phyloP scores from a whole-genome alignment of 768 basidiomycete species.

The Cubamyces lactineus region DNA sequence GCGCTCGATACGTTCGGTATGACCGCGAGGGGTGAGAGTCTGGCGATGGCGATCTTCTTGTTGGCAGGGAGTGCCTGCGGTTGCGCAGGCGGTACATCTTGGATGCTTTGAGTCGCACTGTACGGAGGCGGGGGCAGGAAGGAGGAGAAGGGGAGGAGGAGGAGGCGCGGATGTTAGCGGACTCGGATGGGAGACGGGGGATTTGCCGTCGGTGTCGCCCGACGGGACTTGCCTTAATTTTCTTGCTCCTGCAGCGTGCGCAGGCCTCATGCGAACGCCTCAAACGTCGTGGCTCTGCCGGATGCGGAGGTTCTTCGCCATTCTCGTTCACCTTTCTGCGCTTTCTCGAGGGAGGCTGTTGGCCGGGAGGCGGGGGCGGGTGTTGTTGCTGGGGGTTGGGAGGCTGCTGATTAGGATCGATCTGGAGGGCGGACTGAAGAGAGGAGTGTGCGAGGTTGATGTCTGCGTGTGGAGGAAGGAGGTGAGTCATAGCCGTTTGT shows the following conservation, averaged over 20 bases:
- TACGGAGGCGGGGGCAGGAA: constrained; percentile 22
- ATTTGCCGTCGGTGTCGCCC: constrained; percentile 81
- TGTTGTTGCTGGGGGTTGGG: constrained; percentile 44
- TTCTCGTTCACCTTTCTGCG: constrained; percentile 62
- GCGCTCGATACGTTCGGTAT: constrained; percentile 81
- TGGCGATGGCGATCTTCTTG: constrained; percentile 89
- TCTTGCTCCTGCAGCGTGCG: constrained; percentile 92
- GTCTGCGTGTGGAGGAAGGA: constrained; percentile 51
- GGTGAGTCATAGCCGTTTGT: constrained; percentile 45
- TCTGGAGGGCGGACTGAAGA: constrained; percentile 65
- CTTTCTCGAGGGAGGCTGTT: constrained; percentile 40
- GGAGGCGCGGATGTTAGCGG: constrained; percentile 28
- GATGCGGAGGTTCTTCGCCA: constrained; percentile 55
- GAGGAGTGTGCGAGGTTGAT: constrained; percentile 49
- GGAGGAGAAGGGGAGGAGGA: constrained; percentile 30
- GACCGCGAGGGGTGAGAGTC: constrained; percentile 82
- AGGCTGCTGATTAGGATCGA: constrained; percentile 64
- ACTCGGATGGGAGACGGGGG: constrained; percentile 55
- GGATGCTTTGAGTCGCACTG: constrained; percentile 94
- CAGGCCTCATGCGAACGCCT: constrained; percentile 91
- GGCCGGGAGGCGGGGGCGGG: constrained; percentile 38
- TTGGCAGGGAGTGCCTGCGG: constrained; percentile 77
- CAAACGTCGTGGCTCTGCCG: constrained; percentile 77
- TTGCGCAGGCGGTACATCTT: constrained; percentile 81
- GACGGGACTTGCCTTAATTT: constrained; percentile 77